Conservation (phyloP, 2,329 filamentous ascomycete genomes). For the Cladosporium sp. region DNA sequence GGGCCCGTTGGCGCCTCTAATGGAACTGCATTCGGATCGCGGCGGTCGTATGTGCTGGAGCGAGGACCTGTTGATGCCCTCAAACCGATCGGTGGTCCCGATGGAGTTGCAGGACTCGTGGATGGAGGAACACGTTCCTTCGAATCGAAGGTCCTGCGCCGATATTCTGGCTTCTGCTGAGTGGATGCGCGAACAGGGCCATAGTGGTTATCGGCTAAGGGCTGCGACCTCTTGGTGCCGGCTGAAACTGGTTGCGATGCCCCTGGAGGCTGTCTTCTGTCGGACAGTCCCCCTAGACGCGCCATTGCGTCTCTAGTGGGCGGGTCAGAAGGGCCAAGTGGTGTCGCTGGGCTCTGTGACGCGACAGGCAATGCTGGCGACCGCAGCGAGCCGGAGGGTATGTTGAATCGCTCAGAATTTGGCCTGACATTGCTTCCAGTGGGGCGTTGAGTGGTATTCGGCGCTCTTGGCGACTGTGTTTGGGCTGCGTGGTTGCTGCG, state of each 20-base stretch:
- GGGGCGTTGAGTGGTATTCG: background rate
- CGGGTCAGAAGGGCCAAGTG: background rate
- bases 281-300: background rate
- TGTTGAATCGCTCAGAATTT: background rate
- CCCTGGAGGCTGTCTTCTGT: background rate
- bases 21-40: background rate
- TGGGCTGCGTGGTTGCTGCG: background rate
- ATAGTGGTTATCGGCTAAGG: background rate
- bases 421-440: too few species aligned
- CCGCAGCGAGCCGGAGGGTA: background rate
- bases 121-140: background rate
- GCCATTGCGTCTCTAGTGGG: background rate
- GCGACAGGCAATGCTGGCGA: background rate
- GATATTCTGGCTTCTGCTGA: background rate
- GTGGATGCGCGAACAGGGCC: conserved; percentile 2
- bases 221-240: background rate
- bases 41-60: background rate
- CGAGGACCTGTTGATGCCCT: background rate
- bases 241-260: background rate
- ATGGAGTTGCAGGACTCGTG: background rate
- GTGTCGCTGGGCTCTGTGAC: background rate
- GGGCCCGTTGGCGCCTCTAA: background rate
- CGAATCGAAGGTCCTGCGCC: background rate
- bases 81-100: background rate
- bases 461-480: background rate